These are phyloP conservation scores for Penicillium sp. DNA, from an alignment of 2,329 filamentous ascomycete genomes.

Conservation along the genomic window DNA sequence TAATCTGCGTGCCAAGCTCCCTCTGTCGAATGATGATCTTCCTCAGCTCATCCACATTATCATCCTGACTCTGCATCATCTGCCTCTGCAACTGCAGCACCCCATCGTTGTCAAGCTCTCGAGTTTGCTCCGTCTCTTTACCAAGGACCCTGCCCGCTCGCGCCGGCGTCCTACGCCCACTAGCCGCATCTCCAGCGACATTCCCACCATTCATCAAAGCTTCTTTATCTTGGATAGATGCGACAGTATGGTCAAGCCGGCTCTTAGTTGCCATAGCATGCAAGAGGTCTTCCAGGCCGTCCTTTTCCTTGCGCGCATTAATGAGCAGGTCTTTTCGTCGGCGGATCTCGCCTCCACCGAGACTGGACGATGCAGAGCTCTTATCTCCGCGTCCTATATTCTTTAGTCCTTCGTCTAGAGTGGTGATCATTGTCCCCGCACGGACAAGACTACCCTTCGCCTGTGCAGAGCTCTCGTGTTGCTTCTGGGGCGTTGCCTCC, in stretches of 20 bases:
- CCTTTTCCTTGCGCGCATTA: slow-evolving; percentile 59
- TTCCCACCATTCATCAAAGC: slow-evolving; percentile 38
- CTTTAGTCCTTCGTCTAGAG: slow-evolving; percentile 57
- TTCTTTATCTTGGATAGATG: slow-evolving; percentile 48
- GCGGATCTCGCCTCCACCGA: slow-evolving; percentile 62
- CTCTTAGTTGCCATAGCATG: slow-evolving; percentile 57
- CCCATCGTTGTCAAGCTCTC: slow-evolving; percentile 63
- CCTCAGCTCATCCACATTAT: slow-evolving; percentile 57
- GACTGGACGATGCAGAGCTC: slow-evolving; percentile 44
- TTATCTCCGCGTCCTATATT: slow-evolving; percentile 32
- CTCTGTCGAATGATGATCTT: slow-evolving; percentile 59
- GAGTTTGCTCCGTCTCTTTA: slow-evolving; percentile 60
- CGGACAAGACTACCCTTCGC: slow-evolving; percentile 60
- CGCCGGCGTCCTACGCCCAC: slow-evolving; percentile 27
- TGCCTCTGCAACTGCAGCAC: slow-evolving; percentile 62
- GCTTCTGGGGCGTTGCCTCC: slow-evolving; percentile 56
- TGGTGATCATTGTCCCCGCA: slow-evolving; percentile 54
- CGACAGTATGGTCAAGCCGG: slow-evolving; percentile 45
- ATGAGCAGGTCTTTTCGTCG: slow-evolving; percentile 58
- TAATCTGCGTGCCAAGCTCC: slow-evolving; percentile 62
- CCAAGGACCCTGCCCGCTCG: slow-evolving; percentile 51
- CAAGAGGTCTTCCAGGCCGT: slow-evolving; percentile 59
- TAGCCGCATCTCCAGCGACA: slow-evolving; percentile 4
- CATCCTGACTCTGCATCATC: slow-evolving; percentile 61
- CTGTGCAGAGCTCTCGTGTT: slow-evolving; percentile 61